Base-by-base conservation (phyloP, 164 flowering plant species). In the Dillenia turbinata region DNA sequence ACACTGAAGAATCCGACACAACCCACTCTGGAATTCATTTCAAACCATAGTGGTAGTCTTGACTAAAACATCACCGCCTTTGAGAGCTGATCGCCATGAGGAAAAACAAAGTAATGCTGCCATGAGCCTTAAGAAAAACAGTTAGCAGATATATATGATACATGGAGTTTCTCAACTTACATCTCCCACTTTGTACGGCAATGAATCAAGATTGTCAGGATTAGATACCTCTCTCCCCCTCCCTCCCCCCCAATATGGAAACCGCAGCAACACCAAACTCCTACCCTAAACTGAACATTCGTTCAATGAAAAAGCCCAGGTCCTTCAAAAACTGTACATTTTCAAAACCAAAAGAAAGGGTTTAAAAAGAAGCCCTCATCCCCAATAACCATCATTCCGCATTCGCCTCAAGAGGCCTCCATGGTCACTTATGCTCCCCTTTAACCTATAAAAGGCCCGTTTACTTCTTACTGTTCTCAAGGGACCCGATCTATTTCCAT, bases 371-470 rank as follows among this genome's bases (percentile, higher is more conserved):
- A 64, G 49, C 57, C 66, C 40, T 81, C 82, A 80, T 51, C 69
- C 72, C 86, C 74, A 70, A 63, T 51, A 47, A 33, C 72, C 70
- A 48, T 74, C 83, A 50, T 62, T 69, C 78, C 81, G 68, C 26
- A 17, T 47, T 26, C 69, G 83, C 59, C 71, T 77, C 11, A 79
- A 44, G 4, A 72, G 62, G 40, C 79, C 83, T 26, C 89, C 97
- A 67, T 88, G 97, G 64, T 93, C 97, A 47, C 97, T 93, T 83
- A 83, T 73, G 64, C 97, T 90, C 54, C 98, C 97, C 40, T 86
- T 75, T 47, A 82, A 66, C 74, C 89, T 83, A 48, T 75, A 81
- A 22, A 87, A 83, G 12, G 81, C 67, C 1, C 75, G 78, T 51
- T 80, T 87, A 66, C 77, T 80, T 46, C 85, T 75, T 8, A 80